Percentiles rank a stretch among this genome's conserved stretches.
phyloP scores from a whole-genome alignment of 2,329 filamentous ascomycete species.

The Trichophaea hybrida region DNA sequence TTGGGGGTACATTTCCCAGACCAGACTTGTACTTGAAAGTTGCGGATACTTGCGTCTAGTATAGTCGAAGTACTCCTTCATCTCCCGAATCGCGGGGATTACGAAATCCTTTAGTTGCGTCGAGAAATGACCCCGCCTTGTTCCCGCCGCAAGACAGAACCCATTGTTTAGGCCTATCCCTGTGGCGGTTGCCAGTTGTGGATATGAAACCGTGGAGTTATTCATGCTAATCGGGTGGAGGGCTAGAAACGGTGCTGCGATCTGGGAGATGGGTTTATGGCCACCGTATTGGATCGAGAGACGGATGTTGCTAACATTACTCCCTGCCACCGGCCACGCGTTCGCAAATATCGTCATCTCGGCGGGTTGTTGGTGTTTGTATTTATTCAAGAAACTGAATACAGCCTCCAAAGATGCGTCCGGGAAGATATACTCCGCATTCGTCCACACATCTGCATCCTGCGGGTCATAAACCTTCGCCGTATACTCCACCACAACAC shows the following conservation, averaged over 20 bases:
- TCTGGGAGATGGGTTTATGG: background rate
- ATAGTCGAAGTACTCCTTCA: conserved; percentile 32
- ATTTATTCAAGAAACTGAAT: conserved; percentile 7
- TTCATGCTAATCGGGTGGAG: conserved; percentile 1
- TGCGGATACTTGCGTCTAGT: conserved; percentile 28
- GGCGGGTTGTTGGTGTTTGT: background rate
- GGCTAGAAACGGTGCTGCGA: background rate
- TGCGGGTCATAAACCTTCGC: conserved; percentile 35
- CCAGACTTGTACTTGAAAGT: conserved; percentile 27
- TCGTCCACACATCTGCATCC: conserved; percentile 5
- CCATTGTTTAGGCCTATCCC: background rate
- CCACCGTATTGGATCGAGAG: background rate
- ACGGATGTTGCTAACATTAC: background rate
- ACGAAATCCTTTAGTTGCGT: conserved; percentile 29
- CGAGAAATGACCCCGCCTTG: conserved; percentile 14
- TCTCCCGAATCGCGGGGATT: conserved; percentile 29
- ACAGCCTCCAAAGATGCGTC: background rate
- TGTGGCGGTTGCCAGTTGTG: background rate
- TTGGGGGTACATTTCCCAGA: conserved; percentile 22
- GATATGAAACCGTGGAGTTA: background rate
- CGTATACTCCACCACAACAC: conserved; percentile 39
- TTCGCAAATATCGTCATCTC: conserved; percentile 3
- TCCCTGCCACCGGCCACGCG: background rate
- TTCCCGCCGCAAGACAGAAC: background rate
- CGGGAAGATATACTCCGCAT: conserved; percentile 2